phyloP scores from a whole-genome alignment of 2,329 filamentous ascomycete species.

The Ophiostoma fasciatum region DNA sequence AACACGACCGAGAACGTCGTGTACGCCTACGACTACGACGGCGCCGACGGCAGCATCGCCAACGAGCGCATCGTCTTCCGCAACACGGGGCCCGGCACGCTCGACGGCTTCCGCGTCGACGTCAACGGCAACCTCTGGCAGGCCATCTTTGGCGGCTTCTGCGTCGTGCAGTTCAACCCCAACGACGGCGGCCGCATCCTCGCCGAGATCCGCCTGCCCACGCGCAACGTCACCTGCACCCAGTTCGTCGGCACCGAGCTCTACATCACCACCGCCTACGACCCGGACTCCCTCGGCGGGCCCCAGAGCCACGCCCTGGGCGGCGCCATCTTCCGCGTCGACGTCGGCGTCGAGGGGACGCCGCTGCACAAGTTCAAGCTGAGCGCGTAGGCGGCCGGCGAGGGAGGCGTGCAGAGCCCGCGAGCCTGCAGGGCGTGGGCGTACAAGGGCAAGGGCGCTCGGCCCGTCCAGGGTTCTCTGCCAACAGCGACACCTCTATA shows the following conservation, averaged over 20 bases:
- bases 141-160: conserved; percentile 64
- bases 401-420: no score
- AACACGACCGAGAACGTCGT: conserved; percentile 60
- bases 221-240: conserved; percentile 65
- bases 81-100: conserved; percentile 49
- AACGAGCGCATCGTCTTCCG: conserved; percentile 61
- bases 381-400: no score
- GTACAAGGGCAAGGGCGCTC: no score
- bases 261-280: conserved; percentile 62
- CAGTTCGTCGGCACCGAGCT: conserved; percentile 62
- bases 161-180: conserved; percentile 60
- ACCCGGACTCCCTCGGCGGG: conserved; percentile 48
- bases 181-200: conserved; percentile 49
- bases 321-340: conserved; percentile 60
- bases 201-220: conserved; percentile 63
- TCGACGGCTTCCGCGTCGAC: conserved; percentile 78
- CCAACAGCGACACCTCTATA: no score
- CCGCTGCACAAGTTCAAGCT: conserved; percentile 50
- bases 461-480: no score
- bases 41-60: conserved; percentile 45
- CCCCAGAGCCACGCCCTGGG: conserved; percentile 48
- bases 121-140: conserved; percentile 79
- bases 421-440: no score
- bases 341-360: conserved; percentile 58
- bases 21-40: conserved; percentile 59